Percentiles rank a stretch among this genome's conserved stretches.
Evolutionary conservation across 2,329 filamentous ascomycete species (phyloP).

Genomic region (Tolypocladium pustulatum): DNA sequence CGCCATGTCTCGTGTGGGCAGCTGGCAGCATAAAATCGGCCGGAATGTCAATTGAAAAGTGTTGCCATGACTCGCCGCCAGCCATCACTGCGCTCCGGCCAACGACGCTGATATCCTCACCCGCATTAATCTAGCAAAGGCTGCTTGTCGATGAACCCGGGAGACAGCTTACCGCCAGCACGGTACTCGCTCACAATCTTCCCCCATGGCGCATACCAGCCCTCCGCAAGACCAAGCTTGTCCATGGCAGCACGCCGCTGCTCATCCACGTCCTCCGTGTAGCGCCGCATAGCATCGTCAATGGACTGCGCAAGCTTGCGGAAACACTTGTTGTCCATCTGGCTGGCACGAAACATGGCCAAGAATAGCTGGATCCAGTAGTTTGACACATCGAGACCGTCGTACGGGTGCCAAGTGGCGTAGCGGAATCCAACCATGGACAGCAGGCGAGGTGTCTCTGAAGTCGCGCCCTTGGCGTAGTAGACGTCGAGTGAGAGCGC

Average conservation of each 20-base stretch:
- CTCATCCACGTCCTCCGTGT: background rate
- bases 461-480: background rate
- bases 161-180: background rate
- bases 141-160: background rate
- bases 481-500: conserved; percentile 1
- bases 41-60: background rate
- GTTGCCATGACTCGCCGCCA: background rate
- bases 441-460: background rate
- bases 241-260: conserved; percentile 1
- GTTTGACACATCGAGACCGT: conserved; percentile 2
- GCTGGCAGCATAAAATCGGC: background rate
- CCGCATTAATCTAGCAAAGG: background rate
- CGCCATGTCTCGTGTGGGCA: background rate
- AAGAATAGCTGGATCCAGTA: conserved; percentile 4
- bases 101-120: background rate
- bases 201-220: conserved; percentile 1
- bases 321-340: background rate
- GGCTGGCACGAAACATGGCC: background rate
- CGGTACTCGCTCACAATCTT: conserved; percentile 1
- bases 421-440: conserved; percentile 4
- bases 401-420: conserved; percentile 7
- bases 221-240: background rate
- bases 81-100: background rate
- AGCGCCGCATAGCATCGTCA: conserved; percentile 1
- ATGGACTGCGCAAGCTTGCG: background rate